Evolutionary conservation across 2,329 filamentous ascomycete species (phyloP).

Genomic region (Xylariaceae sp.): DNA sequence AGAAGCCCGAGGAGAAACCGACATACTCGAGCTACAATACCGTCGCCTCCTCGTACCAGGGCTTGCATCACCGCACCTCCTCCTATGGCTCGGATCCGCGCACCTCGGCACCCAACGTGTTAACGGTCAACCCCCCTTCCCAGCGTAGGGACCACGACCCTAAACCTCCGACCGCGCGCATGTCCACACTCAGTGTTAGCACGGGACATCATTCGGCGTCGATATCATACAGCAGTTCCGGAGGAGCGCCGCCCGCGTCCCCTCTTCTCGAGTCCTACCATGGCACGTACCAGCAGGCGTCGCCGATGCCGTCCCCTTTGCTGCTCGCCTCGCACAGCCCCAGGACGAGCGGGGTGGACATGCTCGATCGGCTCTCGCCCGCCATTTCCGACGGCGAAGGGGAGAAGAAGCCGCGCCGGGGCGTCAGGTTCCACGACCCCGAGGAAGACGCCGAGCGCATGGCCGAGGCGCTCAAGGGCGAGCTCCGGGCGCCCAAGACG

Average conservation of each 20-base stretch:
- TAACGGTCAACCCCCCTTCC: constrained; percentile 37
- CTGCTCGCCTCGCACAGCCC: constrained; percentile 51
- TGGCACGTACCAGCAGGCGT: constrained; percentile 90
- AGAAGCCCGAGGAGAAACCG: constrained; percentile 31
- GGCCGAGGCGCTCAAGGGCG: constrained; percentile 66
- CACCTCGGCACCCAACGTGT: constrained; percentile 34
- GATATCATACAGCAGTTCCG: constrained; percentile 39
- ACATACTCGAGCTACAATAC: constrained; percentile 27
- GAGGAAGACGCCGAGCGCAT: constrained; percentile 72
- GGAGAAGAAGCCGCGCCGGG: constrained; percentile 44
- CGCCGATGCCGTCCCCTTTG: constrained; percentile 85
- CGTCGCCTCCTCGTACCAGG: constrained; percentile 17
- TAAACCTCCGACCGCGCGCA: constrained; percentile 42
- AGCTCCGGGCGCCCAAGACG: constrained; percentile 58
- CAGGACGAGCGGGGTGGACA: constrained; percentile 23
- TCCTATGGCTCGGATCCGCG: constrained; percentile 35
- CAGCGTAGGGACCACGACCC: constrained; percentile 38
- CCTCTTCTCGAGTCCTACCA: constrained; percentile 88
- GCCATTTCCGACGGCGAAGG: constrained; percentile 45
- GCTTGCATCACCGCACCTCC: constrained; percentile 28
- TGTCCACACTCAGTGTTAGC: constrained; percentile 49
- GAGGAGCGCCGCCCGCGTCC: constrained; percentile 59
- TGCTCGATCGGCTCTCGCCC: constrained; percentile 48
- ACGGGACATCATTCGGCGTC: constrained; percentile 38
- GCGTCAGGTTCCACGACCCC: constrained; percentile 78